Conservation (phyloP, 140 eudicot species). For the Bidens hawaiensis region DNA sequence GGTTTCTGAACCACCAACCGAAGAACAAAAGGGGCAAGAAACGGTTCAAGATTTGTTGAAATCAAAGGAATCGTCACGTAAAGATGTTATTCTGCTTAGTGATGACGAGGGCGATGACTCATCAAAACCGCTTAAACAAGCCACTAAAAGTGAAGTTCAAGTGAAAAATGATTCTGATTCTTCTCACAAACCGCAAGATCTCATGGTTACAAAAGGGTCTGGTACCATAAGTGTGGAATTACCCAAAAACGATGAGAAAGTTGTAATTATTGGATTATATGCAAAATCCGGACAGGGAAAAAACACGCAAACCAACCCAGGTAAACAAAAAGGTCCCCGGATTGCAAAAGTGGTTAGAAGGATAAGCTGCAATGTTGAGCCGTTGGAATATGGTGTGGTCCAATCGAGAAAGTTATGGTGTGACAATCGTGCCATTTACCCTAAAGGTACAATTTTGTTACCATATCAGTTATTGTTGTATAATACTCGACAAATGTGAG, state of each 20-base stretch:
- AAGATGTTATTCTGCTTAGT: conserved; percentile 56
- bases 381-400: conserved; percentile 66
- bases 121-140: conserved; percentile 15
- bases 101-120: conserved; percentile 75
- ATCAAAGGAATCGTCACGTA: conserved; percentile 21
- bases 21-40: conserved; percentile 31
- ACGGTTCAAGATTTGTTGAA: conserved; percentile 23
- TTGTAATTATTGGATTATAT: conserved; percentile 43
- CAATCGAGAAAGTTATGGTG: conserved; percentile 76
- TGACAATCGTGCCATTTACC: conserved; percentile 75
- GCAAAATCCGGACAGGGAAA: conserved; percentile 33
- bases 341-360: conserved; percentile 90
- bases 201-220: conserved; percentile 23
- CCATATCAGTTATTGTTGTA: conserved; percentile 4
- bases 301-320: conserved; percentile 48
- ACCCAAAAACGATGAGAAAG: conserved; percentile 32
- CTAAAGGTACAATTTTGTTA: conserved; percentile 61
- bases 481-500: conserved; percentile 2
- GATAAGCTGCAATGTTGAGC: conserved; percentile 78
- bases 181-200: conserved; percentile 20
- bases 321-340: conserved; percentile 88
- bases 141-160: conserved; percentile 29
- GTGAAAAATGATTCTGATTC: conserved; percentile 23
- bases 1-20: conserved; percentile 25
- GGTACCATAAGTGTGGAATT: conserved; percentile 24